phyloP scores from a whole-genome alignment of 129 eudicot species.

The Artemisia tridentata region DNA sequence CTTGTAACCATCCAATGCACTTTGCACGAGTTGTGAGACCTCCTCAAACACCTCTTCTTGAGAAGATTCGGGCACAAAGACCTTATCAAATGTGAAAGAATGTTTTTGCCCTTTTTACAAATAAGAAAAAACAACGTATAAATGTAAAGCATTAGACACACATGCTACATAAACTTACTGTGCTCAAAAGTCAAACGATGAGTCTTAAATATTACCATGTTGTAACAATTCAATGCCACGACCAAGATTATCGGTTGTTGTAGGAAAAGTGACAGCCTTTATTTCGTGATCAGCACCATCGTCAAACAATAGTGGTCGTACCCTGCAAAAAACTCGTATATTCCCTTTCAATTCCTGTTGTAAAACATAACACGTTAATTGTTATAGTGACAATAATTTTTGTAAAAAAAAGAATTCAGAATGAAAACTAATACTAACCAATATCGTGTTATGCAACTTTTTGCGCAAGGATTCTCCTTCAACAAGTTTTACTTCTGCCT shows the following conservation, averaged over 20 bases:
- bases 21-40: slow-evolving; percentile 93
- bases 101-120: slow-evolving; percentile 67
- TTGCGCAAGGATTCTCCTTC: slow-evolving; percentile 92
- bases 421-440: slow-evolving; percentile 39
- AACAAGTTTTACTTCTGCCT: slow-evolving; percentile 69
- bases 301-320: slow-evolving; percentile 74
- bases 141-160: slow-evolving; percentile 5
- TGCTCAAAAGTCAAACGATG: not conserved
- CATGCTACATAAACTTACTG: slow-evolving; percentile 6
- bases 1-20: slow-evolving; percentile 99
- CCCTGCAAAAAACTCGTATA: slow-evolving; percentile 96
- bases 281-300: slow-evolving; percentile 58
- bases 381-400: not conserved
- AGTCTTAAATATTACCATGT: slow-evolving; percentile 51
- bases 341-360: slow-evolving; percentile 95
- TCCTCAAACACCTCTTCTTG: slow-evolving; percentile 92
- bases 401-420: not conserved
- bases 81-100: slow-evolving; percentile 84
- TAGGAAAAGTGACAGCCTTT: slow-evolving; percentile 65
- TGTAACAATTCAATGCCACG: slow-evolving; percentile 82
- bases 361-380: slow-evolving; percentile 11
- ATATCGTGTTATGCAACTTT: slow-evolving; percentile 87
- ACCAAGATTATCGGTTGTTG: slow-evolving; percentile 66
- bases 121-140: not conserved
- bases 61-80: slow-evolving; percentile 77